These are phyloP conservation scores for Aspergillus sp. DNA, from an alignment of 2,329 filamentous ascomycete genomes.

Conservation along the genomic window DNA sequence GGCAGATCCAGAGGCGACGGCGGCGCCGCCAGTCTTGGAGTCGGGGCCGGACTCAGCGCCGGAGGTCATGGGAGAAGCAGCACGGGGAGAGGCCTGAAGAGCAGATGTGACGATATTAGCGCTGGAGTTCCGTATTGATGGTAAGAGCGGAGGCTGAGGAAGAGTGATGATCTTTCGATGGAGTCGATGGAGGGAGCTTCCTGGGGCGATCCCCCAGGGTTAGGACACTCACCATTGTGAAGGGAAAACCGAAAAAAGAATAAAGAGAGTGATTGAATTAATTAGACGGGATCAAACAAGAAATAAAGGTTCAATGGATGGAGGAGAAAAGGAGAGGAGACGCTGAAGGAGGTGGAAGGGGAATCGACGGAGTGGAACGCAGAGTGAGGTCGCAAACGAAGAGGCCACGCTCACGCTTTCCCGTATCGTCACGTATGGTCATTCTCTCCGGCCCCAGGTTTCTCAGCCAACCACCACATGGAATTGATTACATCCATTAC, in stretches of 20 bases:
- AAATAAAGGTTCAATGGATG: slow-evolving; percentile 9
- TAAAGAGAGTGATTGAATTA: slow-evolving; percentile 23
- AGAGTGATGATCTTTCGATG: background rate
- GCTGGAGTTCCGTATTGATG: slow-evolving; percentile 2
- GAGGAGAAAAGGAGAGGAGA: slow-evolving; percentile 11
- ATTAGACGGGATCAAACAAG: slow-evolving; percentile 10
- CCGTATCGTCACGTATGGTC: slow-evolving; percentile 11
- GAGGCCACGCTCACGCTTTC: slow-evolving; percentile 28
- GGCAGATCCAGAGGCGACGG: slow-evolving; percentile 57
- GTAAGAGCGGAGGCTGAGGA: background rate
- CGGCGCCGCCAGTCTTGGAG: slow-evolving; percentile 39
- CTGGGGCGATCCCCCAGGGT: slow-evolving; percentile 8
- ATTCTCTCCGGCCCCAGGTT: slow-evolving; percentile 4
- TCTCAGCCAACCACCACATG: background rate
- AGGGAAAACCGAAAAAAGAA: slow-evolving; percentile 9
- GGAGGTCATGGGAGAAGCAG: slow-evolving; percentile 45
- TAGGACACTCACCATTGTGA: slow-evolving; percentile 25
- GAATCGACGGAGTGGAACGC: background rate
- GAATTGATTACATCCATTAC: no score
- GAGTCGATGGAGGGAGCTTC: slow-evolving; percentile 1
- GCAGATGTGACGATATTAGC: slow-evolving; percentile 7
- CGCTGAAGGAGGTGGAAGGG: slow-evolving; percentile 7
- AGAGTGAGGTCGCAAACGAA: slow-evolving; percentile 20
- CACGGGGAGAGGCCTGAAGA: slow-evolving; percentile 38
- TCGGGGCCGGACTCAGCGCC: slow-evolving; percentile 46